A percentile compares a stretch with the other conserved stretches of the same genome.
These are phyloP conservation scores for Saccharomycopsis synnaedendra DNA, from an alignment of 805 yeast species.

Conservation along the genomic window DNA sequence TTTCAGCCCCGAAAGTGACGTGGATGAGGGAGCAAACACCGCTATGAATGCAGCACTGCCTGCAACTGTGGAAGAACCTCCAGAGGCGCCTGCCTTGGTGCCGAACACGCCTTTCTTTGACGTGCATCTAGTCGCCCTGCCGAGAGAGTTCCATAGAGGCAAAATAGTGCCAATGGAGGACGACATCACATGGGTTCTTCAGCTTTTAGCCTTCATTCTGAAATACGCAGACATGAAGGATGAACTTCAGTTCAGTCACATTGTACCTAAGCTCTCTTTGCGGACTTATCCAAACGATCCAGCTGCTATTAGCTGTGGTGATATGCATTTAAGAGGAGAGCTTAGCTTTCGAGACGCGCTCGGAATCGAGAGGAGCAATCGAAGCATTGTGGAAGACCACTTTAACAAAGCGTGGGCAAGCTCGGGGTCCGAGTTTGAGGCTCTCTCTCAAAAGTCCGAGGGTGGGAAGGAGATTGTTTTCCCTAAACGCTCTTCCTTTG, in stretches of 20 bases:
- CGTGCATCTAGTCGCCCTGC: constrained; percentile 21
- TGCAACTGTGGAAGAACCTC: not conserved
- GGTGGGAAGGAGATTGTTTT: constrained; percentile 1
- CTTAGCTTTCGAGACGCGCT: not conserved
- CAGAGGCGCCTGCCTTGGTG: not conserved
- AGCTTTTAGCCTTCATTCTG: constrained; percentile 83
- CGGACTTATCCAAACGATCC: constrained; percentile 22
- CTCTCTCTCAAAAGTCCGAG: constrained; percentile 5
- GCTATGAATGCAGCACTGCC: not conserved
- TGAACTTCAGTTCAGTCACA: constrained; percentile 60
- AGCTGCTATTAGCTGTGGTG: not conserved
- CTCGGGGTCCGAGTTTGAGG: constrained; percentile 2
- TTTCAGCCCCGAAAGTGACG: not conserved
- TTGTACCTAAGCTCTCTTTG: constrained; percentile 59
- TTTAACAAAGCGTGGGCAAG: constrained; percentile 11
- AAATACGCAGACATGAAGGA: constrained; percentile 77
- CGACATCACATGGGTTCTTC: constrained; percentile 89
- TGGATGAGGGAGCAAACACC: not conserved
- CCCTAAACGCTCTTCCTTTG: not conserved
- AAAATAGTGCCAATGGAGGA: constrained; percentile 83
- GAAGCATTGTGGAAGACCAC: constrained; percentile 7
- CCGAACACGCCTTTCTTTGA: not conserved
- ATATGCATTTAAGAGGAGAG: not conserved
- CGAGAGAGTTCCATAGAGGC: constrained; percentile 52
- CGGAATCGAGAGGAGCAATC: not conserved